Percentiles rank a stretch among this genome's conserved stretches.
These are phyloP conservation scores for Neohortaea acidophila DNA, from an alignment of 495 filamentous ascomycete genomes.

Conservation along the genomic window DNA sequence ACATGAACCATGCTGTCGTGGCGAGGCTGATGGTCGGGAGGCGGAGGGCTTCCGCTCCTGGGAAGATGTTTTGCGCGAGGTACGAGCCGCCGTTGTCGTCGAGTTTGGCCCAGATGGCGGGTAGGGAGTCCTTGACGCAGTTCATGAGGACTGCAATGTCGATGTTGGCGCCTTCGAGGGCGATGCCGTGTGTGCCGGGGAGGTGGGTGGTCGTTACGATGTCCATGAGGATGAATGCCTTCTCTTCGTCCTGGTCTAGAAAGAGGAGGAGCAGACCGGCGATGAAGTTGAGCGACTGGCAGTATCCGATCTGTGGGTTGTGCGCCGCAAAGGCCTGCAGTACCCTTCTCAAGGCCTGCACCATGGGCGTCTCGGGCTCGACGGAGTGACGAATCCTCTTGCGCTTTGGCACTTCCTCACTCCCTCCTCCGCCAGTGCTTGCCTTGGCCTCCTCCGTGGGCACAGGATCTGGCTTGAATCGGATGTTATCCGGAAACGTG, in stretches of 20 bases:
- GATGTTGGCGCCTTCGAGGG: constrained; percentile 81
- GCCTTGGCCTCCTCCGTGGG: constrained; percentile 16
- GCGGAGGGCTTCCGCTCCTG: constrained; percentile 29
- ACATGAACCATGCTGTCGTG: constrained; percentile 98
- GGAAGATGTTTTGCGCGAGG: constrained; percentile 34
- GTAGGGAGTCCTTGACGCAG: constrained; percentile 65
- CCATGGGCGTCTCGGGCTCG: constrained; percentile 55
- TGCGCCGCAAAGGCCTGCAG: constrained; percentile 80
- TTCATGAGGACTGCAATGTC: constrained; percentile 91
- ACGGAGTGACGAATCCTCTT: constrained; percentile 10
- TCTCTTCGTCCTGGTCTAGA: constrained; percentile 60
- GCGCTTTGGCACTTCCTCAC: not conserved
- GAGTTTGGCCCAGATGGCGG: constrained; percentile 76
- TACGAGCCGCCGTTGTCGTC: constrained; percentile 47
- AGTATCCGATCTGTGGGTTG: constrained; percentile 83
- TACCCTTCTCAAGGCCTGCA: constrained; percentile 67
- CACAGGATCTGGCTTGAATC: constrained; percentile 61
- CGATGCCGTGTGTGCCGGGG: constrained; percentile 83
- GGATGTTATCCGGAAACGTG: constrained; percentile 89
- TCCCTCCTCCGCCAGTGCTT: constrained; percentile 9
- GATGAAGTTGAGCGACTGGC: constrained; percentile 92
- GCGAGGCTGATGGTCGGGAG: constrained; percentile 84
- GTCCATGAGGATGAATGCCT: constrained; percentile 85
- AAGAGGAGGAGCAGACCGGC: constrained; percentile 92
- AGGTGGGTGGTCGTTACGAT: constrained; percentile 80